These are phyloP conservation scores for Ceratocystis cubensis DNA, from an alignment of 2,329 filamentous ascomycete species.

Conservation along the genomic window DNA sequence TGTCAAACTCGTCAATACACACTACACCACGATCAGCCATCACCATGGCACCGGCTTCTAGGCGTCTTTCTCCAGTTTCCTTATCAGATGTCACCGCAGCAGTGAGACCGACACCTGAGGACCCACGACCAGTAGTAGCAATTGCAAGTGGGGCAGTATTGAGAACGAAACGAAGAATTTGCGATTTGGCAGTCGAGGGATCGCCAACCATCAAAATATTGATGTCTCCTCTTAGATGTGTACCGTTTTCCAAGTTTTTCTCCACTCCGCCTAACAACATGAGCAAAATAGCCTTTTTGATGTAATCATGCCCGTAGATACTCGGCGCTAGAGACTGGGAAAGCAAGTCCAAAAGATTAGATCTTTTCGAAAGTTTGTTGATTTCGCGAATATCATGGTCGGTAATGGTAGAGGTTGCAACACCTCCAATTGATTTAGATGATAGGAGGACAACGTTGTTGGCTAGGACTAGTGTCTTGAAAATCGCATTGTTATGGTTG, in stretches of 20 bases:
- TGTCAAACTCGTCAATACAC: conserved; percentile 98
- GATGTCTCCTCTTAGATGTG: conserved; percentile 94
- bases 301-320: conserved; percentile 93
- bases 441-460: conserved; percentile 93
- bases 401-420: conserved; percentile 83
- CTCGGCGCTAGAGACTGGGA: conserved; percentile 91
- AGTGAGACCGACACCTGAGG: conserved; percentile 93
- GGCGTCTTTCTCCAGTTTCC: conserved; percentile 84
- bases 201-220: conserved; percentile 99
- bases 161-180: conserved; percentile 87
- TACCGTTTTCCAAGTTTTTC: conserved; percentile 97
- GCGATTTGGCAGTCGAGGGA: conserved; percentile 97
- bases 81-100: conserved; percentile 94
- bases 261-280: conserved; percentile 94
- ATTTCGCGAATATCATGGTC: conserved; percentile 97
- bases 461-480: conserved; percentile 84
- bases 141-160: conserved; percentile 95
- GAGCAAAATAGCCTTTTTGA: conserved; percentile 92
- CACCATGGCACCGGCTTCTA: conserved; percentile 98
- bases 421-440: conserved; percentile 88
- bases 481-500: conserved; percentile 77
- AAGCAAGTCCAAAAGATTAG: conserved; percentile 80
- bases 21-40: conserved; percentile 93
- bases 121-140: conserved; percentile 90
- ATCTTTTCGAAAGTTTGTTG: conserved; percentile 93